Evolutionary conservation across 495 filamentous ascomycete genomes (phyloP).

Genomic region (Hypoxylon fuscum): DNA sequence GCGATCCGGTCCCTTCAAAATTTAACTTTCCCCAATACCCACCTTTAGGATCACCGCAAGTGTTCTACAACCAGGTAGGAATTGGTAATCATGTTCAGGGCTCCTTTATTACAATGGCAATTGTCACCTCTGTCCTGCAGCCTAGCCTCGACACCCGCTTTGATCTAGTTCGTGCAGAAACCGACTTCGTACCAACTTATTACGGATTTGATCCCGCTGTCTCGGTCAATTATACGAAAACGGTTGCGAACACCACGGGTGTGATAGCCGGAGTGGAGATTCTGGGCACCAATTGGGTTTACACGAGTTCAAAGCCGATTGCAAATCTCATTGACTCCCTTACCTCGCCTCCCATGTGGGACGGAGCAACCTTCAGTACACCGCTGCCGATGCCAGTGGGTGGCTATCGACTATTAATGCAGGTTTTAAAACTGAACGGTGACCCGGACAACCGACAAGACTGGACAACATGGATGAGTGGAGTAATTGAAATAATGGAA

Average conservation of each 20-base stretch:
- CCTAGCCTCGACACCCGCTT: background rate
- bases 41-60: background rate
- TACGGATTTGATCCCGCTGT: background rate
- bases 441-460: background rate
- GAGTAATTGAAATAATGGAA: background rate
- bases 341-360: background rate
- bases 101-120: background rate
- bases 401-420: background rate
- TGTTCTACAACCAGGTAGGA: background rate
- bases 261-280: background rate
- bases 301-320: background rate
- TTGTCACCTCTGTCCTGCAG: background rate
- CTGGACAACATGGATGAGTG: slow-evolving; percentile 3
- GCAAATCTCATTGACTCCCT: background rate
- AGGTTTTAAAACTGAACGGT: background rate
- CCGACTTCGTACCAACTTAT: background rate
- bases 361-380: background rate
- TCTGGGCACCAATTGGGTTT: background rate
- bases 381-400: background rate
- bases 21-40: slow-evolving; percentile 1
- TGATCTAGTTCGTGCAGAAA: background rate
- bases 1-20: background rate
- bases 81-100: background rate
- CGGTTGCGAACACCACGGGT: background rate
- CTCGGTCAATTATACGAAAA: background rate